phyloP scores from a whole-genome alignment of 2,329 filamentous ascomycete genomes.

The Lasiodiplodia hormozganensis region DNA sequence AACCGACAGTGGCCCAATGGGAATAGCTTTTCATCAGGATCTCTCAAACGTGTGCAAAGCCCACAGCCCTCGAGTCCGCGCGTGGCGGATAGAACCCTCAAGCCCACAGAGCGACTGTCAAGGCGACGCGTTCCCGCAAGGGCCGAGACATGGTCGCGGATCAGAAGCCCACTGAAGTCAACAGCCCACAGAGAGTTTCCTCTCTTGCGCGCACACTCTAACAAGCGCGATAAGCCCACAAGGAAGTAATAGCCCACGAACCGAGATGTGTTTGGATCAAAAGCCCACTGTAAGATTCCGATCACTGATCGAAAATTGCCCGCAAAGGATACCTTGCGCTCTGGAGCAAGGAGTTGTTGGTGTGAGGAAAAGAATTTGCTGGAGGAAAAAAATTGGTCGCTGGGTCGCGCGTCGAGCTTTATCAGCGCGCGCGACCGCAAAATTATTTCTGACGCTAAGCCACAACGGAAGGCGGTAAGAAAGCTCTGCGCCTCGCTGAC shows the following conservation, averaged over 20 bases:
- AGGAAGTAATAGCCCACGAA: constrained; percentile 37
- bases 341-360: constrained; percentile 33
- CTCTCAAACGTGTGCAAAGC: constrained; percentile 51
- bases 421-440: constrained; percentile 21
- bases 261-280: constrained; percentile 42
- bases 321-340: constrained; percentile 17
- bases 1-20: constrained; percentile 24
- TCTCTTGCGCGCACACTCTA: constrained; percentile 46
- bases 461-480: neutral
- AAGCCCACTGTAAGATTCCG: constrained; percentile 43
- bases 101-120: constrained; percentile 54
- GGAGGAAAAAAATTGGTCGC: constrained; percentile 29
- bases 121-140: constrained; percentile 62
- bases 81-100: constrained; percentile 41
- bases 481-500: neutral
- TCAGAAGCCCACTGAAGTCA: constrained; percentile 43
- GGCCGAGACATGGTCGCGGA: constrained; percentile 48
- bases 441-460: constrained; percentile 18
- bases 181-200: constrained; percentile 50
- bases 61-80: constrained; percentile 54
- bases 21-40: constrained; percentile 32
- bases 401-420: constrained; percentile 30
- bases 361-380: constrained; percentile 32
- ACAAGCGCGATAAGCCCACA: constrained; percentile 43
- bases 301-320: constrained; percentile 34